Evolutionary conservation across 306 rosid species (phyloP), one percentile per base, ranked within the genome.

Genomic region (Prinsepia uniflora): DNA sequence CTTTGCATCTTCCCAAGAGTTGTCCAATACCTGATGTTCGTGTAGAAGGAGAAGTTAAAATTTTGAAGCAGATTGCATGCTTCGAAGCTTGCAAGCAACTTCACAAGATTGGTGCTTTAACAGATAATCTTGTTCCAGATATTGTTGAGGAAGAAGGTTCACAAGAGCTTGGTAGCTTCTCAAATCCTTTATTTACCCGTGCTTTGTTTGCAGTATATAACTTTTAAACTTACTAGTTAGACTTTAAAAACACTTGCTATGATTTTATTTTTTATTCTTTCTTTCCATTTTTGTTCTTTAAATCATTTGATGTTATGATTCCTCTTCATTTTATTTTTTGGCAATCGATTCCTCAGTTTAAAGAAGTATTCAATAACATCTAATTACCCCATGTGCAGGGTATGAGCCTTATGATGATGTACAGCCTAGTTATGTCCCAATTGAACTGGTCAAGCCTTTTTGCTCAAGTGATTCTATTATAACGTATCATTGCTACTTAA

Each of bases 1-100:
- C 78, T 3, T 68, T 93, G 49, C 58, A 76, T 81, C 96, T 93
- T 72, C 98, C 97, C 6, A 93, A 86, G 83, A 87, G 89, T 72
- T 88, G 96, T 67, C 97, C 98, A 39, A 44, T 90, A 53, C 81
- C 64, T 14, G 18, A 76, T 65, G 72, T 90, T 77, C 45, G 30
- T 49, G 88, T 84, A 6, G 57, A 85, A 75, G 90, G 90, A 48
- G 78, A 80, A 55, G 15, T 9, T 15, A 90, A 84, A 67, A 2
- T 49, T 66, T 55, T 82, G 49, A 90, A 90, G 88, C 86, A 87
- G 63, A 75, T 68, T 42, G 94, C 96, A 47, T 93, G 97, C 75
- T 92, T 93, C 76, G 90, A 93, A 85, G 97, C 96, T 30, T 93
- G 98, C 82, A 93, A 84, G 75, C 79, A 84, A 83, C 96, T 90